Evolutionary conservation across 805 yeast genomes (phyloP).

Genomic region (Myxozyma neglecta): DNA sequence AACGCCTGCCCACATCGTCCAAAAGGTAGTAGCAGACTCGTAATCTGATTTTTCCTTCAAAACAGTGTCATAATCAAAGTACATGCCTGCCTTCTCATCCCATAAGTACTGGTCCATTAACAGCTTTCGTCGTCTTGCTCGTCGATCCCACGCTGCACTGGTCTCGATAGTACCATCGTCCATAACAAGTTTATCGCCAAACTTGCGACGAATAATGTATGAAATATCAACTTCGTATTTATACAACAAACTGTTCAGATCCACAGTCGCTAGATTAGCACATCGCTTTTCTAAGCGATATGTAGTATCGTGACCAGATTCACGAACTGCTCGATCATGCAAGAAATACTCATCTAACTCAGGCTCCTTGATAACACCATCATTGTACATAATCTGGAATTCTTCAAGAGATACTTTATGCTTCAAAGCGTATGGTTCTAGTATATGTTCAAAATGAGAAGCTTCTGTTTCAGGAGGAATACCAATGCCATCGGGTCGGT

Average conservation of each 20-base stretch:
- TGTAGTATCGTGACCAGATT: constrained; percentile 93
- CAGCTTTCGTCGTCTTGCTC: constrained; percentile 55
- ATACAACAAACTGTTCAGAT: constrained; percentile 78
- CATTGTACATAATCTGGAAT: constrained; percentile 69
- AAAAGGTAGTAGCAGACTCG: constrained; percentile 85
- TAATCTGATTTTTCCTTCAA: constrained; percentile 56
- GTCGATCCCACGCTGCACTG: constrained; percentile 59
- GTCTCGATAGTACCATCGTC: constrained; percentile 46
- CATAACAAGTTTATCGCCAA: constrained; percentile 48
- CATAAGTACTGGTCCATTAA: constrained; percentile 71
- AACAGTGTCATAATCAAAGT: constrained; percentile 78
- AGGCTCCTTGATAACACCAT: constrained; percentile 66
- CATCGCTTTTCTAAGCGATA: constrained; percentile 87
- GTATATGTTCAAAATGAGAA: constrained; percentile 74
- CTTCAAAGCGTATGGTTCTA: constrained; percentile 68
- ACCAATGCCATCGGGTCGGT: constrained; percentile 88
- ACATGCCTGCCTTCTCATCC: constrained; percentile 77
- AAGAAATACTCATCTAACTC: constrained; percentile 82
- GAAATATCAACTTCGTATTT: constrained; percentile 90
- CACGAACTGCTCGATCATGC: constrained; percentile 93
- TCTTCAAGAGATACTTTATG: constrained; percentile 57
- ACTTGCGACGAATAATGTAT: constrained; percentile 54
- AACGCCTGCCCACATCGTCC: constrained; percentile 86
- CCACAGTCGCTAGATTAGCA: constrained; percentile 87
- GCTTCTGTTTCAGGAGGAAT: constrained; percentile 96